Evolutionary conservation across 306 rosid genomes (phyloP).

Genomic region (Cicer bijugum): DNA sequence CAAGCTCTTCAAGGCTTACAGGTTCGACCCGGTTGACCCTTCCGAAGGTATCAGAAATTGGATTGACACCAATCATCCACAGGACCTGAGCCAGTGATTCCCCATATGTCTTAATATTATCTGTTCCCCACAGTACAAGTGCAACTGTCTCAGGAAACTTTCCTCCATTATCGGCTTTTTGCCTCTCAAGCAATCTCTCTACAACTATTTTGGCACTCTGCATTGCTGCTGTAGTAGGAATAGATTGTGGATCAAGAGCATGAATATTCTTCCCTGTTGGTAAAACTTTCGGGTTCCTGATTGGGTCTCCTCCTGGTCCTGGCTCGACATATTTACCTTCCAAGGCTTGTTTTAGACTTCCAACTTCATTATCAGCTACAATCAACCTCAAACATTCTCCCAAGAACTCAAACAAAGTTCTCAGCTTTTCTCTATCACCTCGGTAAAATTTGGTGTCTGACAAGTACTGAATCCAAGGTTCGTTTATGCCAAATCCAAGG

Average conservation of each 20-base stretch:
- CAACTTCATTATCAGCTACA: constrained; percentile 91
- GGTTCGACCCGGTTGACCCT: constrained; percentile 86
- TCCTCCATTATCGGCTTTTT: constrained; percentile 55
- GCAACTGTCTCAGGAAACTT: constrained; percentile 91
- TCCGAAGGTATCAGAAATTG: constrained; percentile 82
- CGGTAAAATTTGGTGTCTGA: constrained; percentile 86
- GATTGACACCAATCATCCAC: constrained; percentile 96
- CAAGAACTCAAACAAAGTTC: constrained; percentile 68
- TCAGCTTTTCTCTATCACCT: constrained; percentile 83
- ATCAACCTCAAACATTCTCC: constrained; percentile 86
- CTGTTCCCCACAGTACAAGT: constrained; percentile 98
- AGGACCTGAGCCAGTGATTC: constrained; percentile 95
- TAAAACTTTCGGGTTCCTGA: constrained; percentile 87
- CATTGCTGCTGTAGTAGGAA: constrained; percentile 93
- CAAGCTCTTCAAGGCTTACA: constrained; percentile 92
- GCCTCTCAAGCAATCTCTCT: constrained; percentile 59
- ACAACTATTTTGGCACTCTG: constrained; percentile 68
- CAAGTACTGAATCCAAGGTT: constrained; percentile 92
- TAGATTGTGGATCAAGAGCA: constrained; percentile 92
- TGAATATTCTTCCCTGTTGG: constrained; percentile 97
- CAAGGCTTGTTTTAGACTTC: constrained; percentile 95
- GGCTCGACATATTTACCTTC: constrained; percentile 96
- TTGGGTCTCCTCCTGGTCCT: constrained; percentile 99
- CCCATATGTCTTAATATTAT: constrained; percentile 93
- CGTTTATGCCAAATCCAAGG: constrained; percentile 89